Conservation (phyloP, 352 stramenopile genomes). For the Phytophthora brassicae region DNA sequence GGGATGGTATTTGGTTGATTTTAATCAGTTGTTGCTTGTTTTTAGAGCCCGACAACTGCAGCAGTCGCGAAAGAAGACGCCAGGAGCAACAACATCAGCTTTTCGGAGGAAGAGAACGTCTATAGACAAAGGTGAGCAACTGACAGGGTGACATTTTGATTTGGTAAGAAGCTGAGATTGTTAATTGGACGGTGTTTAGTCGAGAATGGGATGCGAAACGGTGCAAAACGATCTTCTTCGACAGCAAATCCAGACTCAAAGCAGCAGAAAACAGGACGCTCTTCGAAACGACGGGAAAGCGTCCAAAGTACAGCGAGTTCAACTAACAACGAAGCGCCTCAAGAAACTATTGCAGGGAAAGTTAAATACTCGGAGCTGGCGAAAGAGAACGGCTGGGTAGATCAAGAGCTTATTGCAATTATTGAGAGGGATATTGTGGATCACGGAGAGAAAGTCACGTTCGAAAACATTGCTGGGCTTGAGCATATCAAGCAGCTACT, state of each 20-base stretch:
- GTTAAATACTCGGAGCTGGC: constrained; percentile 80
- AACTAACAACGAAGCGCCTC: constrained; percentile 18
- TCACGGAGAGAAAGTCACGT: constrained; percentile 64
- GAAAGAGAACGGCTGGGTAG: constrained; percentile 67
- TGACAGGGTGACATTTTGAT: not conserved
- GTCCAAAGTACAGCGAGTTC: constrained; percentile 36
- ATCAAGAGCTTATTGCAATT: constrained; percentile 83
- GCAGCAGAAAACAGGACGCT: constrained; percentile 19
- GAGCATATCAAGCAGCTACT: constrained; percentile 83
- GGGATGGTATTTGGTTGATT: not conserved
- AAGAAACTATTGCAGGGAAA: constrained; percentile 50
- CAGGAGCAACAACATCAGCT: not conserved
- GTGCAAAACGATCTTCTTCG: constrained; percentile 12
- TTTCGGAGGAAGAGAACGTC: constrained; percentile 2
- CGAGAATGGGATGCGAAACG: constrained; percentile 27
- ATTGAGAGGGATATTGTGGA: constrained; percentile 89
- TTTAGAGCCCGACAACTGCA: constrained; percentile 22
- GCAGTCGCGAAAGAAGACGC: constrained; percentile 14
- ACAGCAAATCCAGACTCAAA: constrained; percentile 11
- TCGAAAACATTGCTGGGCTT: constrained; percentile 76
- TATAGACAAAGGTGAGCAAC: constrained; percentile 10
- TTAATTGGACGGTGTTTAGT: not conserved
- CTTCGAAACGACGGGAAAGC: constrained; percentile 28
- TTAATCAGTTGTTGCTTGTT: not conserved
- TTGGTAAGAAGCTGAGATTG: not conserved